Percentiles rank a stretch among this genome's conserved stretches.
Evolutionary conservation across 768 basidiomycete species (phyloP).

Genomic region (Rhizopogon sp.): DNA sequence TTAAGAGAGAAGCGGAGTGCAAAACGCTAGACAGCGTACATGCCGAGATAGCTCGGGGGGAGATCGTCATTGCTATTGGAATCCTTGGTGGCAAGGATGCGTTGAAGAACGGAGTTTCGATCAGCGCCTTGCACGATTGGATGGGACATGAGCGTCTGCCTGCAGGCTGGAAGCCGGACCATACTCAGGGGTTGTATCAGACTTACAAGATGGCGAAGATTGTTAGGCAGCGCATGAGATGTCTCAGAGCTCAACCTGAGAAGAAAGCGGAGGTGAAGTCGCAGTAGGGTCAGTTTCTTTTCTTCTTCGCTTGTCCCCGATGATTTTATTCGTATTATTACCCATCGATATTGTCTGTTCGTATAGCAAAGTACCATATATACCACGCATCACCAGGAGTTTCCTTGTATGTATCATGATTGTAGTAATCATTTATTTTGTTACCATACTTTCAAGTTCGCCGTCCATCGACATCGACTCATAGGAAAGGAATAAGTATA

Average conservation of each 20-base stretch:
- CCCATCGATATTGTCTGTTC: neutral
- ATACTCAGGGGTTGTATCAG: conserved; percentile 23
- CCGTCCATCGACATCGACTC: conserved; percentile 10
- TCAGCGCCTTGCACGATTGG: conserved; percentile 46
- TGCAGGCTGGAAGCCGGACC: conserved; percentile 27
- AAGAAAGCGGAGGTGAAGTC: too few species aligned
- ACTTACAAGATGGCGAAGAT: conserved; percentile 25
- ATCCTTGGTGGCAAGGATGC: conserved; percentile 34
- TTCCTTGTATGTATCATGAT: too few species aligned
- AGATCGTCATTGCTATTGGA: conserved; percentile 61
- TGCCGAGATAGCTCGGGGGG: conserved; percentile 60
- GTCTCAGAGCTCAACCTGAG: conserved; percentile 3
- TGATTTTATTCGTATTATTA: neutral
- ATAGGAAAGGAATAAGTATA: conserved; percentile 8
- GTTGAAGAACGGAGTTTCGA: conserved; percentile 36
- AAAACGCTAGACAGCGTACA: conserved; percentile 40
- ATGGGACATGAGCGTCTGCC: conserved; percentile 49
- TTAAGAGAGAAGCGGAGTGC: conserved; percentile 45
- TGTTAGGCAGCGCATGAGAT: conserved; percentile 23
- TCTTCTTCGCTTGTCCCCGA: neutral
- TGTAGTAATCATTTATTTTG: neutral
- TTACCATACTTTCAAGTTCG: neutral
- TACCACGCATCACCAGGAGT: neutral
- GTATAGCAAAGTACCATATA: neutral
- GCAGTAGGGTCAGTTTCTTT: neutral